Evolutionary conservation across 805 yeast species (phyloP), one percentile per base, ranked within the genome.

Genomic region (Huiozyma sinensis): DNA sequence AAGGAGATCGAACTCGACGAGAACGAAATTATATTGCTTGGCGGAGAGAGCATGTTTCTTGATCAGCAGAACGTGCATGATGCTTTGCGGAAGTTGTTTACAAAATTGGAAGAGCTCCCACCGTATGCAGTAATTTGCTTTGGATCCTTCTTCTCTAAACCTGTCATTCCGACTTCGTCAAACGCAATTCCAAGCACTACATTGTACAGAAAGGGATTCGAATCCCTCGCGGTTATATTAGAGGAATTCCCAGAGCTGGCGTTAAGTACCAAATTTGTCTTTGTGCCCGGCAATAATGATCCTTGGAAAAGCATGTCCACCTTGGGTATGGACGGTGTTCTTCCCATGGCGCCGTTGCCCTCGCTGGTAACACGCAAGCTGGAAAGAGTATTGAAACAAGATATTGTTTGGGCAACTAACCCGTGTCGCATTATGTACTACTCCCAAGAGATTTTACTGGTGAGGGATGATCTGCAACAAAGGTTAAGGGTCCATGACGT

Each of bases 281-380:
- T 92, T 46, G 67, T 90, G 1, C 97, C 97, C 0, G 97, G 98
- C 1, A 76, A 77, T 36, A 83, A 86, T 52, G 99, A 92, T 63
- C 96, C 96, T 0, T 92, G 97, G 97, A 79, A 80, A 33, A 76
- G 92, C 1, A 69, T 80, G 44, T 74, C 73, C 40, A 72, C 83
- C 1, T 69, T 81, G 41, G 88, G 90, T 4, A 69, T 79, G 0
- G 61, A 71, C 38, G 63, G 75, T 0, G 49, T 72, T 7, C 79
- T 86, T 79, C 98, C 98, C 0, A 83, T 81, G 54, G 66, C 69
- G 13, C 70, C 78, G 0, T 72, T 92, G 2, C 95, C 97, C 0
- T 66, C 69, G 28, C 64, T 82, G 2, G 89, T 90, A 57, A 77
- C 84, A 4, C 77, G 72, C 45, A 70, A 92, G 47, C 63, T 90